Evolutionary conservation across 1,139 yeast species (phyloP), one percentile per base, ranked within the genome.

Genomic region (Saccharomyces hybrid): DNA sequence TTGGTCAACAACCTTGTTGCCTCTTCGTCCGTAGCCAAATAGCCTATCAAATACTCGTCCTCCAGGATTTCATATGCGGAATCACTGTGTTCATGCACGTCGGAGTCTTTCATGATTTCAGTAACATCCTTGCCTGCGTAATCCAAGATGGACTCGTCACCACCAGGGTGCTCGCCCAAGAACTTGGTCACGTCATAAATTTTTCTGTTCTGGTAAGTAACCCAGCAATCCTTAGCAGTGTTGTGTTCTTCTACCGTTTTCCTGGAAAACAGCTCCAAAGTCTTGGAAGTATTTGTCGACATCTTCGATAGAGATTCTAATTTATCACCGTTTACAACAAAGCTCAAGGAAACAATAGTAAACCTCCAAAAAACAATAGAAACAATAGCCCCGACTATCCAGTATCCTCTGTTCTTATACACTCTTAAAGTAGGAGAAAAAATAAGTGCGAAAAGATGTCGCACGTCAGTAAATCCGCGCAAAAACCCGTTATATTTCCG

Each of bases 61-160:
- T 88, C 91, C 61, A 91, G 73, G 79, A 91, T 86, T 60, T 90
- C 97, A 68, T 89, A 89, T 5, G 97, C 95, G 51, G 86, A 75
- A 66, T 88, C 95, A 2, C 93, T 85, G 72, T 90, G 97, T 54
- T 79, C 81, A 68, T 90, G 96, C 38, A 85, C 77, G 3, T 67
- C 70, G 16, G 75, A 70, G 66, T 88, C 95, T n/a, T 84, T 81
- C 81, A 91, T 78, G 50, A 88, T 82, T 48, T 78, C 79, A 11
- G 97, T 87, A 59, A 90, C 77, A 68, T 93, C 98, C 67, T 83
- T 78, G 49, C 97, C 97, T 13, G 89, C 93, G 67, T 84, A 82
- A 3, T 88, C 91, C 54, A 79, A 64, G 56, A 93, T 80, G 26
- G 53, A 52, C 19, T 26, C 50, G 3, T 80, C 82, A n/a, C 97